Base-by-base conservation (phyloP, 1,284 basidiomycete species). In the Sanghuangporus baumii region DNA sequence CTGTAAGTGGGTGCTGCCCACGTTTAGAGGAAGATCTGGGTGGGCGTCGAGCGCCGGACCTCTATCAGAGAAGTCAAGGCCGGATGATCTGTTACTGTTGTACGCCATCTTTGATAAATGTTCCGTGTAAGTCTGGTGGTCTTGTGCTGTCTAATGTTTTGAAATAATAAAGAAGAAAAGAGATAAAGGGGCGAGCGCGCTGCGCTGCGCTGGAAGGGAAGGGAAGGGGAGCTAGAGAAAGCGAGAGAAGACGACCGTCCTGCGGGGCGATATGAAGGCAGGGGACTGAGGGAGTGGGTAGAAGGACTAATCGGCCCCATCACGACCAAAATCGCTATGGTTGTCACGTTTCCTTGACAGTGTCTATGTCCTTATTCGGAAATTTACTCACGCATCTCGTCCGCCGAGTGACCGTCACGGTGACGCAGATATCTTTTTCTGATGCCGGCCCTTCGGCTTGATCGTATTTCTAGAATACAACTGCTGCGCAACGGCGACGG, bases 21-120 rank as follows among this genome's bases (percentile, higher is more conserved):
- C 72, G 52, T 67, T 62, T 52, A 69, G 68, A 16, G 71, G 64
- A 50, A 82, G 69, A 71, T 85, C 82, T 38, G 84, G 83, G 68
- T 87, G 80, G 67, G 82, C 78, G 60, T 83, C 81, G 47, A 81
- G 71, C 57, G 74, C 68, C 46, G 77, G 75, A 63, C 78, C 79
- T 66, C 82, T 79, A 73, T 91, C 89, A 23, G 82, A 83, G 71
- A 91, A 91, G 74, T 91, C 89, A 68, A 89, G 79, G 64, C 81
- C 85, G 43, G 87, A 88, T 40, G 78, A 82, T 50, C 81, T 84
- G 66, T 82, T 81, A 60, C 54, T 58, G 38, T 60, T 51, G 43
- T 55, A 59, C 6, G 62, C 55, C 61, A 62, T 62, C 37, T 51
- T 51, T 50, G 41, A 23, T 55, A 0, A 16, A 26, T 43, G 41